Base-by-base conservation (phyloP, 257 asterid species). In the Solanum peruvianum region DNA sequence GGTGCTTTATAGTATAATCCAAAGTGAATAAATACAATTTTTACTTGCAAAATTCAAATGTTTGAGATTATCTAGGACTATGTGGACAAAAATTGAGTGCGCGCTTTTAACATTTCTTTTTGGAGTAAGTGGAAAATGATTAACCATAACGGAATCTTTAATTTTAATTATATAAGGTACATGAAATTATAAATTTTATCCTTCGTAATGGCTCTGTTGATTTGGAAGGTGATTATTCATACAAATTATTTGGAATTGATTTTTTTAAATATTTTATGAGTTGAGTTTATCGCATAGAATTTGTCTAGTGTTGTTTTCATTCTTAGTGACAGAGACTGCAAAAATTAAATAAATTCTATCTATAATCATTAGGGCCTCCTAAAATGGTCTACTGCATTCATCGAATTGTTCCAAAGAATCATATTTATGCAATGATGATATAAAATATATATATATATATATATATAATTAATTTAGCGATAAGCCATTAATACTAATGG, bases 31-130 rank as follows among this genome's bases (percentile, higher is more conserved):
- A 82, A 23, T 75, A 41, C 87, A 87, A 78, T 23, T 82, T 81
- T 82, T 86, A 82, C 83, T 82, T 86, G 84, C 73, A 90, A 85
- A 73, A 80, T 90, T 88, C 91, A 87, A 88, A 86, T 31, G 56
- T 42, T 94, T 88, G 96, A 88, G 94, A 84, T 87, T 94, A 90
- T 93, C 98, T 87, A 94, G 96, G 91, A 90, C 88, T 91, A 88
- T 91, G 86, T 87, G 78, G 94, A 91, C 94, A 92, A 92, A 94
- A 66, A 39, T 89, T 91, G 72, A 9, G 31, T 73, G 58, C 86
- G 83, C n/a, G n/a, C 21, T 66, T 78, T 49, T 5, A 52, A 12
- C 66, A 20, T 58, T 58, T 58, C 12, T 11, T 14, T 42, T 84
- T 64, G 56, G 33, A 82, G 18, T n/a, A 64, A 14, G 16, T 58